These are phyloP conservation scores for Ogataea neopini DNA, from an alignment of 805 yeast species.

Conservation along the genomic window DNA sequence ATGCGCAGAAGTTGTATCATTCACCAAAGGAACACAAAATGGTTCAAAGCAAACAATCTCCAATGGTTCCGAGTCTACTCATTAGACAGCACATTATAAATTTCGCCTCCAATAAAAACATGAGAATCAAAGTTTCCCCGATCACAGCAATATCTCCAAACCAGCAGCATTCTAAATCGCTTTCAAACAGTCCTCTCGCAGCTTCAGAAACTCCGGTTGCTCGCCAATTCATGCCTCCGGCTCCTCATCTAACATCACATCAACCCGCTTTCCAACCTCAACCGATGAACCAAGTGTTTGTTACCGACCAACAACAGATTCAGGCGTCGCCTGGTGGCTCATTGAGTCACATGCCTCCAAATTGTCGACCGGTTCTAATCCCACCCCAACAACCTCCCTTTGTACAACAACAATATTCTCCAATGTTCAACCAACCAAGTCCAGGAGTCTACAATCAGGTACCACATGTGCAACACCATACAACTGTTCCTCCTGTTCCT, in stretches of 20 bases:
- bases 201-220: background rate
- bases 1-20: constrained; percentile 40
- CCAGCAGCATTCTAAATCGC: background rate
- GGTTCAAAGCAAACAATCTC: background rate
- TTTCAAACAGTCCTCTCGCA: background rate
- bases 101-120: background rate
- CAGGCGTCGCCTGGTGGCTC: background rate
- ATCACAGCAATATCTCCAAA: background rate
- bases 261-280: background rate
- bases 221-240: background rate
- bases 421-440: background rate
- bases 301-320: background rate
- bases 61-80: background rate
- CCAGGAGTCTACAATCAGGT: background rate
- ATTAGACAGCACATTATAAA: background rate
- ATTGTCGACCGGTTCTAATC: constrained; percentile 1
- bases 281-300: background rate
- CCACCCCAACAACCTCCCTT: constrained; percentile 1
- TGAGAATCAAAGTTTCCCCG: background rate
- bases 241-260: background rate
- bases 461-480: background rate
- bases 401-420: background rate
- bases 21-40: background rate
- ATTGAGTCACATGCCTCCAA: background rate
- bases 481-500: background rate